Conservation (phyloP, 2,329 filamentous ascomycete species). For the Fusarium subtropicale region DNA sequence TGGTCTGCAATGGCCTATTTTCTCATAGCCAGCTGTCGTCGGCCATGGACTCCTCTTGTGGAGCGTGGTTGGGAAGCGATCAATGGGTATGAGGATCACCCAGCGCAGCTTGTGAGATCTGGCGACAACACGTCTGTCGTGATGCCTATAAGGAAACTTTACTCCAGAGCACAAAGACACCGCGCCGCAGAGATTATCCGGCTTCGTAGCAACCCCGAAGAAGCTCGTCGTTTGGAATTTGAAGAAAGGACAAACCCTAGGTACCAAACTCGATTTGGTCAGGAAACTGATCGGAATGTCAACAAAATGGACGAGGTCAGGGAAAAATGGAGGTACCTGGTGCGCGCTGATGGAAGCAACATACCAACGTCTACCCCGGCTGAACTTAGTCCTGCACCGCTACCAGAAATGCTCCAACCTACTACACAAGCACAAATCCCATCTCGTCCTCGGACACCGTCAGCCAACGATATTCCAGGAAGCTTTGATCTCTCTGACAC, state of each 20-base stretch:
- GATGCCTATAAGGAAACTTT: slow-evolving; percentile 66
- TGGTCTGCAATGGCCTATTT: slow-evolving; percentile 65
- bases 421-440: slow-evolving; percentile 22
- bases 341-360: slow-evolving; percentile 52
- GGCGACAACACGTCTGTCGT: slow-evolving; percentile 62
- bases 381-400: slow-evolving; percentile 17
- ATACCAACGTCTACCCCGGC: slow-evolving; percentile 28
- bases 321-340: slow-evolving; percentile 64
- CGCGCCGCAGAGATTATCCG: slow-evolving; percentile 63
- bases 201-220: slow-evolving; percentile 61
- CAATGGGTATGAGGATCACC: slow-evolving; percentile 53
- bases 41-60: slow-evolving; percentile 62
- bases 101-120: slow-evolving; percentile 58
- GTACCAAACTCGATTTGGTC: slow-evolving; percentile 59
- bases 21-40: slow-evolving; percentile 59
- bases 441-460: slow-evolving; percentile 38
- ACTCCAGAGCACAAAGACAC: slow-evolving; percentile 63
- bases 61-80: slow-evolving; percentile 64
- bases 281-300: slow-evolving; percentile 61
- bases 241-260: slow-evolving; percentile 59
- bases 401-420: slow-evolving; percentile 34
- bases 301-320: slow-evolving; percentile 58
- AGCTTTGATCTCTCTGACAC: slow-evolving; percentile 47
- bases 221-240: slow-evolving; percentile 62
- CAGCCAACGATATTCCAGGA: slow-evolving; percentile 25